Conservation (phyloP, 306 rosid species). For the Corylus heterophylla region DNA sequence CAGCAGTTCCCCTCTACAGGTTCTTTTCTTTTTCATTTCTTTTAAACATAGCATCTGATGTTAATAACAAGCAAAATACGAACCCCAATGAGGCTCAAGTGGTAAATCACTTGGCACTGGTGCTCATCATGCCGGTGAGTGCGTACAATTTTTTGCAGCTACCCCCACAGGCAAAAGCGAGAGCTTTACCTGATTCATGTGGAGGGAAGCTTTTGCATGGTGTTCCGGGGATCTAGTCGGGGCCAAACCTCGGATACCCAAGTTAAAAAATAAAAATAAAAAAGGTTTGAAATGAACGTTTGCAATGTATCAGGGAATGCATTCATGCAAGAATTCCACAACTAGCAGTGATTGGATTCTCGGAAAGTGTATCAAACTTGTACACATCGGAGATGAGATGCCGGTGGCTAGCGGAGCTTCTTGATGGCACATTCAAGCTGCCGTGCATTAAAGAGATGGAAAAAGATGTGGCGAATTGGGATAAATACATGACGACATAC, state of each 20-base stretch:
- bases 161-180: too few species aligned
- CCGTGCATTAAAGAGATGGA: slow-evolving; percentile 67
- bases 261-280: not conserved
- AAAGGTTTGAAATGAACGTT: not conserved
- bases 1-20: slow-evolving; percentile 61
- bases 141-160: too few species aligned
- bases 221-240: too few species aligned
- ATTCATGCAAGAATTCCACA: slow-evolving; percentile 50
- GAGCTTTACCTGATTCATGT: too few species aligned
- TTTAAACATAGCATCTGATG: not conserved
- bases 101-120: too few species aligned
- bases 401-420: slow-evolving; percentile 63
- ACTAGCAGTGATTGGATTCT: slow-evolving; percentile 49
- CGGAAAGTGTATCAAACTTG: slow-evolving; percentile 46
- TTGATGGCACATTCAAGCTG: slow-evolving; percentile 49
- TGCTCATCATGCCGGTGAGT: too few species aligned
- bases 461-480: slow-evolving; percentile 51
- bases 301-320: slow-evolving; percentile 30
- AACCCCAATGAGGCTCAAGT: too few species aligned
- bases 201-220: too few species aligned
- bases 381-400: slow-evolving; percentile 68
- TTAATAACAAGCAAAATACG: not conserved
- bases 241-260: too few species aligned
- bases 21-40: slow-evolving; percentile 4
- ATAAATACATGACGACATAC: slow-evolving; percentile 31